These are phyloP conservation scores for Xylariaceae sp. DNA, from an alignment of 2,329 filamentous ascomycete species.

Conservation along the genomic window DNA sequence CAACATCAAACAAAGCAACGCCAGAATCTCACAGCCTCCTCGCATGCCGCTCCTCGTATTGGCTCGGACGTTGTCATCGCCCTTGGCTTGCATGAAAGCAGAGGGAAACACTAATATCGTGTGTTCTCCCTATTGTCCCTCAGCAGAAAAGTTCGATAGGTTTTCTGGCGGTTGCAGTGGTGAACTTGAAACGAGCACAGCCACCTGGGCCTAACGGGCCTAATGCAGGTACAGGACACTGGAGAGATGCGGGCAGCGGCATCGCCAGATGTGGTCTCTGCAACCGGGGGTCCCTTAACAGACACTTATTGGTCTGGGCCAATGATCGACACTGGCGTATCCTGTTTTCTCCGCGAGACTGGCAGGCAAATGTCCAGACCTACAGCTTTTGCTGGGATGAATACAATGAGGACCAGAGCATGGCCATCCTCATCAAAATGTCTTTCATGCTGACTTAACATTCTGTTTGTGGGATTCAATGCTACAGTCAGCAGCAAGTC, in stretches of 20 bases:
- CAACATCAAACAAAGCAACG: not conserved
- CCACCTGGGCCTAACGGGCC: constrained; percentile 14
- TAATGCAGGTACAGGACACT: constrained; percentile 29
- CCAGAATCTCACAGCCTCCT: not conserved
- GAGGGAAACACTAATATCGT: not conserved
- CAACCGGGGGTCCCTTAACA: constrained; percentile 2
- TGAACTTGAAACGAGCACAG: constrained; percentile 27
- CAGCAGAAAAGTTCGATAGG: constrained; percentile 3
- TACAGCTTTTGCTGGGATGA: not conserved
- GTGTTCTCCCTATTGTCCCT: constrained; percentile 4
- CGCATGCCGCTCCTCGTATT: not conserved
- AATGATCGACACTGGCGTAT: not conserved
- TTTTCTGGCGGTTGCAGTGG: not conserved
- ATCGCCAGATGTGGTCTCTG: constrained; percentile 6
- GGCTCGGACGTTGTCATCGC: not conserved
- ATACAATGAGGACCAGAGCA: too few relatives aligned
- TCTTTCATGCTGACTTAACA: too few relatives aligned
- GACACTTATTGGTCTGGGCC: not conserved
- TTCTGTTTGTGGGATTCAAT: too few relatives aligned
- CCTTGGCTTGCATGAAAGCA: not conserved
- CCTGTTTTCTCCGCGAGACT: too few relatives aligned
- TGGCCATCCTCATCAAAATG: too few relatives aligned
- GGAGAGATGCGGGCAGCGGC: too few relatives aligned
- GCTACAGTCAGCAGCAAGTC: too few relatives aligned
- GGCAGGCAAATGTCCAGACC: not conserved